phyloP scores from a whole-genome alignment of 306 rosid genomes.

The Vigna reflexopilosa region DNA sequence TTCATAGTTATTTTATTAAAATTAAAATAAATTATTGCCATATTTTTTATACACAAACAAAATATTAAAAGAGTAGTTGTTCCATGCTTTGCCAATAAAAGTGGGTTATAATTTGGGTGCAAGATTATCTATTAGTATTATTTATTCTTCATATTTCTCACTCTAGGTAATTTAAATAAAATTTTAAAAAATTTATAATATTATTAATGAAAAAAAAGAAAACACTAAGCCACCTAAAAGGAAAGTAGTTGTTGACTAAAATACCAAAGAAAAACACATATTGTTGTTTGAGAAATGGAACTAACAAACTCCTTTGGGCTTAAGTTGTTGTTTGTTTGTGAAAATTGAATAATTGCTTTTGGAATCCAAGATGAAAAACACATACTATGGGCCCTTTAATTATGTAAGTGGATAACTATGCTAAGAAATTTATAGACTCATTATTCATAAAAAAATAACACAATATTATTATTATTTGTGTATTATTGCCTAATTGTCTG shows the following conservation, averaged over 20 bases:
- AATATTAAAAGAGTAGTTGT: too few species aligned
- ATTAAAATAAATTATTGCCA: too few species aligned
- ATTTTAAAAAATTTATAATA: not conserved
- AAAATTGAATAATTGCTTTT: slow-evolving; percentile 10
- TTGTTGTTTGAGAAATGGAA: slow-evolving; percentile 45
- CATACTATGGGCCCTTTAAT: not conserved
- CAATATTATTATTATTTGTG: not conserved
- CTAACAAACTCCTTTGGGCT: slow-evolving; percentile 25
- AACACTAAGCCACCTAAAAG: not conserved
- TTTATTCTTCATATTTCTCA: too few species aligned
- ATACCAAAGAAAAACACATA: not conserved
- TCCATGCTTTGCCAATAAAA: too few species aligned
- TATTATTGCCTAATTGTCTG: not conserved
- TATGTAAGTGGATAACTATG: slow-evolving; percentile 4
- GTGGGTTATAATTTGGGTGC: too few species aligned
- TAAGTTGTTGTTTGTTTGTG: slow-evolving; percentile 32
- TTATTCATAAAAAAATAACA: too few species aligned
- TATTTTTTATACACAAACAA: too few species aligned
- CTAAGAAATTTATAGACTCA: not conserved
- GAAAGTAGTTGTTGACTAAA: slow-evolving; percentile 35
- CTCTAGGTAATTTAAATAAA: not conserved
- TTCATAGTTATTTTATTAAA: too few species aligned
- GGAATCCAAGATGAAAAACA: slow-evolving; percentile 20
- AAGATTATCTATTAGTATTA: too few species aligned
- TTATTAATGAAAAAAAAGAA: not conserved